Evolutionary conservation across 495 filamentous ascomycete genomes (phyloP).

Genomic region (Hypoxylon lenormandii): DNA sequence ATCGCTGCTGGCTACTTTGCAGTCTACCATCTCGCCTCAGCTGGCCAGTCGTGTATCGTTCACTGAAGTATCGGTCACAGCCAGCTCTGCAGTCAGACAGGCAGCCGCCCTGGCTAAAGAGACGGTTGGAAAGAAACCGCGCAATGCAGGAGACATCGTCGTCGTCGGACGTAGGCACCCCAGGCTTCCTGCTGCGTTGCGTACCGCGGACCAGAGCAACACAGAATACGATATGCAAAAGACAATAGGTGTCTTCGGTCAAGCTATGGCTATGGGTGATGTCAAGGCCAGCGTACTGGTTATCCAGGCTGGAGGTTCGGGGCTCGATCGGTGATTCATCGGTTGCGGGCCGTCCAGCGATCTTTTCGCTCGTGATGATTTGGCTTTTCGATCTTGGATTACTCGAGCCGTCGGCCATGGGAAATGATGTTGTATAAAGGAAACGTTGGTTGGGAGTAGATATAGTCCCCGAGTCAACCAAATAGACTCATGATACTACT

Average conservation of each 20-base stretch:
- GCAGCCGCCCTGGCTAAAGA: slow-evolving; percentile 62
- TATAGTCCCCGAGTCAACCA: background rate
- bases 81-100: slow-evolving; percentile 39
- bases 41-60: slow-evolving; percentile 73
- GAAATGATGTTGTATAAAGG: slow-evolving; percentile 10
- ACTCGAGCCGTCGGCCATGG: background rate
- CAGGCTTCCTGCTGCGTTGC: slow-evolving; percentile 47
- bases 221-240: slow-evolving; percentile 64
- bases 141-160: slow-evolving; percentile 82
- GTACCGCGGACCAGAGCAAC: slow-evolving; percentile 46
- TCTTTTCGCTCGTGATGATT: slow-evolving; percentile 3
- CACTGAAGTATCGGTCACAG: slow-evolving; percentile 49
- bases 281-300: slow-evolving; percentile 81
- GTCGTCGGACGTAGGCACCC: slow-evolving; percentile 73
- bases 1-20: slow-evolving; percentile 71
- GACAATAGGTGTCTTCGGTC: slow-evolving; percentile 76
- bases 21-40: slow-evolving; percentile 70
- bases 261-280: slow-evolving; percentile 69
- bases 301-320: slow-evolving; percentile 66
- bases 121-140: slow-evolving; percentile 70
- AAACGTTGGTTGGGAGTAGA: slow-evolving; percentile 9
- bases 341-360: background rate
- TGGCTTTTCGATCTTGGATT: background rate
- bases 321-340: slow-evolving; percentile 5
- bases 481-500: background rate